Base-by-base conservation (phyloP, 441 rosid species). In the Isatis lusitanica region DNA sequence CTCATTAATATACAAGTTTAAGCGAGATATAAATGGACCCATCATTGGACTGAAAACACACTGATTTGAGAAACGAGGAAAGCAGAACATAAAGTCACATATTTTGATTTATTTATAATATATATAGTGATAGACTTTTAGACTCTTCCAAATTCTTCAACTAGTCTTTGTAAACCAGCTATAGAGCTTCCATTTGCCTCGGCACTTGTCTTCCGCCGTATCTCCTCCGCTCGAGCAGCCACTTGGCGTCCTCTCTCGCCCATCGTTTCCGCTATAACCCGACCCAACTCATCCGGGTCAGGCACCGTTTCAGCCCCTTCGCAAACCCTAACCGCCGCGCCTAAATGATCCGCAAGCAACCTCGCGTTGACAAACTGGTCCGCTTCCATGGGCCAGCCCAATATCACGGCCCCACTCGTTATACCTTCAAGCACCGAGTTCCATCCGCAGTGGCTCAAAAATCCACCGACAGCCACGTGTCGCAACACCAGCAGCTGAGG, bases 361-460 rank as follows among this genome's bases (percentile, higher is more conserved):
- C 18, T 74, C 0, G 77, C 84, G 18, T 83, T 77, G 1, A 80
- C 78, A 47, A 73, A 80, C 78, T 86, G 87, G 43, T 86, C 92
- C 8, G 90, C 90, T 48, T 82, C 88, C 88, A 86, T 85, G 4
- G 93, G 89, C 93, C 90, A 86, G 4, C 70, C 82, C 77, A 86
- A 26, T n/a, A 88, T 71, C 76, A 79, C 36, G n/a, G 66, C 83
- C n/a, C 89, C 87, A 4, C 75, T 74, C 69, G 67, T 85, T 15
- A 86, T 60, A 17, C 71, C 86, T 70, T 88, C 89, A 5, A 77
- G 60, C 31, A 75, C 63, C 33, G 90, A 86, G 78, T 88, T 86
- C 90, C 90, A 86, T 17, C 93, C 90, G 38, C 90, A 86, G 16
- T 86, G 93, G 66, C 85, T 88, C 66, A 88, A 33, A 40, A 88